A percentile compares a stretch with the other conserved stretches of the same genome.
Evolutionary conservation across 495 filamentous ascomycete genomes (phyloP).

Genomic region (Aspergillus diversus): DNA sequence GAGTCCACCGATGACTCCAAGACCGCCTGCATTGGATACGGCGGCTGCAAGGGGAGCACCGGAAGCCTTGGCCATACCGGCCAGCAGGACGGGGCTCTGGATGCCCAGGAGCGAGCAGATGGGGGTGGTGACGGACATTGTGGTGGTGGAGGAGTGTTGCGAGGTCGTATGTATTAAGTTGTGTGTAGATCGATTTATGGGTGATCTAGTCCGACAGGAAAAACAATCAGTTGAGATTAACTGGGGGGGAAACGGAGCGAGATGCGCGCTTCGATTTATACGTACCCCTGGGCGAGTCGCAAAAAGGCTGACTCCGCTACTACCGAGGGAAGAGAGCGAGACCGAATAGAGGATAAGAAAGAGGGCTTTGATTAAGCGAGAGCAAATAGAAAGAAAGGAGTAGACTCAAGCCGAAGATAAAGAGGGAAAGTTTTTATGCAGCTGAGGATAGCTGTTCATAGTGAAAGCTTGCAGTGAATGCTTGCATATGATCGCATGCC

Average conservation of each 20-base stretch:
- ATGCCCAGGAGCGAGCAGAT: slow-evolving; percentile 75
- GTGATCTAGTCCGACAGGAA: background rate
- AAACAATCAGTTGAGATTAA: too few relatives aligned
- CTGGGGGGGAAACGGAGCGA: too few relatives aligned
- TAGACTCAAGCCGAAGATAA: background rate
- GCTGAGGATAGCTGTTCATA: background rate
- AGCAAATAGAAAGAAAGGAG: background rate
- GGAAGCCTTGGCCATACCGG: slow-evolving; percentile 85
- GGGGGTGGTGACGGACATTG: slow-evolving; percentile 68
- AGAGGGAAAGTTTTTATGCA: background rate
- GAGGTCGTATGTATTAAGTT: background rate
- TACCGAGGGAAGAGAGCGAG: too few relatives aligned
- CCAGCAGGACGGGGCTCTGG: slow-evolving; percentile 81
- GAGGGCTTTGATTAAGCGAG: background rate
- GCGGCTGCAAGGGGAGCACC: slow-evolving; percentile 79
- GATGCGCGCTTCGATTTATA: too few relatives aligned
- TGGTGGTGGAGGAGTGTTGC: slow-evolving; percentile 15
- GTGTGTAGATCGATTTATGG: background rate
- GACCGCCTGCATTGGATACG: slow-evolving; percentile 84
- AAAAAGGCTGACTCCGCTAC: too few relatives aligned
- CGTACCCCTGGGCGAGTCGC: too few relatives aligned
- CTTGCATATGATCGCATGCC: background rate
- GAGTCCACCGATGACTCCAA: slow-evolving; percentile 83
- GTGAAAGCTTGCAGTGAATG: background rate
- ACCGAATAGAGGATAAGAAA: background rate